Evolutionary conservation across 2,329 filamentous ascomycete species (phyloP).

Genomic region (Aureobasidium lini): DNA sequence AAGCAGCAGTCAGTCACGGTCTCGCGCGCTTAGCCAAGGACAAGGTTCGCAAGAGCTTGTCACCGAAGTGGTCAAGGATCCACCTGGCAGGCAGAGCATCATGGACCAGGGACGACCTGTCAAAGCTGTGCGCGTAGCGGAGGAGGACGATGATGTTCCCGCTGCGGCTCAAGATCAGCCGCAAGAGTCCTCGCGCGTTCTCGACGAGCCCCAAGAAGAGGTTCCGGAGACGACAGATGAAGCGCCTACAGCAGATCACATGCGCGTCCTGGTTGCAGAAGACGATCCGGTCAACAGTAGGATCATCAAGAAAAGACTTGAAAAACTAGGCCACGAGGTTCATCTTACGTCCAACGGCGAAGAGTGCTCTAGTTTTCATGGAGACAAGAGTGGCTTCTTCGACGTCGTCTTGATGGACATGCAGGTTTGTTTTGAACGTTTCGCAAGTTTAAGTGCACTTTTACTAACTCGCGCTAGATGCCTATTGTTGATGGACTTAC

Average conservation of each 20-base stretch:
- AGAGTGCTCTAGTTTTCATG: conserved; percentile 67
- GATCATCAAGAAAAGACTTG: conserved; percentile 70
- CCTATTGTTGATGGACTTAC: conserved; percentile 79
- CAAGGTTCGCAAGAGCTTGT: neutral
- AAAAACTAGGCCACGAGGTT: conserved; percentile 67
- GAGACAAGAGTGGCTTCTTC: conserved; percentile 54
- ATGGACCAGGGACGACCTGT: conserved; percentile 36
- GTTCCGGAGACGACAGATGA: conserved; percentile 16
- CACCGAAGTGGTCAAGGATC: neutral
- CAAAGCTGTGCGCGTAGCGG: conserved; percentile 40
- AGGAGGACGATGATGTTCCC: conserved; percentile 25
- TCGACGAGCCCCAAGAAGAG: conserved; percentile 11
- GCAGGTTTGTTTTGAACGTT: conserved; percentile 52
- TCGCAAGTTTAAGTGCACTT: neutral
- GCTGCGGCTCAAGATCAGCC: conserved; percentile 7
- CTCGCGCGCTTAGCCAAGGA: conserved; percentile 19
- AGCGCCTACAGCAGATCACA: conserved; percentile 28
- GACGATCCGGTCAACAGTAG: conserved; percentile 84
- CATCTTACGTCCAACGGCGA: conserved; percentile 73
- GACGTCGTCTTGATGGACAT: conserved; percentile 89
- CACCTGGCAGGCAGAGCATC: conserved; percentile 34
- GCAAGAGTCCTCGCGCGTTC: neutral
- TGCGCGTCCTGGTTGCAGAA: conserved; percentile 71
- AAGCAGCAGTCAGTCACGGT: neutral
- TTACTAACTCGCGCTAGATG: conserved; percentile 53